Base-by-base conservation (phyloP, 2,329 filamentous ascomycete species). In the Davidsoniella virescens region DNA sequence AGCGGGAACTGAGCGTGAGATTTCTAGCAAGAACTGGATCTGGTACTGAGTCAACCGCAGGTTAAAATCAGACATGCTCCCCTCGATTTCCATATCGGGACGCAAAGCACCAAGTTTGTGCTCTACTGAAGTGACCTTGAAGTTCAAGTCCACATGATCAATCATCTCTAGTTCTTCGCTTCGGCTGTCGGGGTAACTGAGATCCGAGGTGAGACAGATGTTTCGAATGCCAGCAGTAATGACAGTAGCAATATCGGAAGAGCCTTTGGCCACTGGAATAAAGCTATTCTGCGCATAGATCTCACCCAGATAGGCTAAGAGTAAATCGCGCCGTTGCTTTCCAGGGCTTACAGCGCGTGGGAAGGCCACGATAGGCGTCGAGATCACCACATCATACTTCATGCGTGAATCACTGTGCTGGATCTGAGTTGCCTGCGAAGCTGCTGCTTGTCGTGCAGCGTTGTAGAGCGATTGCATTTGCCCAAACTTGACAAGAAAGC, bases 381-480 rank as follows among this genome's bases (percentile, higher is more conserved):
- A 94, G 60, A 98, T 77, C 17, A 93, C 73, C 17, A 98, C 77
- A 59, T 98, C 92, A 52, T 95, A 95, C 61, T 93, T 88, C 69
- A 96, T 85, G 55, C 86, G 87, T 59, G 81, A 86, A 0, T 85
- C 84, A 60, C 80, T 88, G 60, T 96, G 83, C 60, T 96, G 92
- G 5, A 98, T 77, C 60, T 95, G 88, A 52, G 78, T 94, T 8
- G 92, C 93, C 63, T 95, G 88, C 54, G 85, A 90, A 38, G 92
- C 86, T 2, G 93, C 92, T 38, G 90, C 93, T 64, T 94, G 87
- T 33, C 93, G 79, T 10, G 93, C 92, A 40, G 92, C 90, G 61
- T 99, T 98, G 70, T 94, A 98, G 49, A 98, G 84, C 18, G 92
- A 90, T 65, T 98, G 92, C 92, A 99, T 99, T 66, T 94, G 94